Conservation (phyloP, 495 filamentous ascomycete genomes). For the Parathielavia hyrcaniae region DNA sequence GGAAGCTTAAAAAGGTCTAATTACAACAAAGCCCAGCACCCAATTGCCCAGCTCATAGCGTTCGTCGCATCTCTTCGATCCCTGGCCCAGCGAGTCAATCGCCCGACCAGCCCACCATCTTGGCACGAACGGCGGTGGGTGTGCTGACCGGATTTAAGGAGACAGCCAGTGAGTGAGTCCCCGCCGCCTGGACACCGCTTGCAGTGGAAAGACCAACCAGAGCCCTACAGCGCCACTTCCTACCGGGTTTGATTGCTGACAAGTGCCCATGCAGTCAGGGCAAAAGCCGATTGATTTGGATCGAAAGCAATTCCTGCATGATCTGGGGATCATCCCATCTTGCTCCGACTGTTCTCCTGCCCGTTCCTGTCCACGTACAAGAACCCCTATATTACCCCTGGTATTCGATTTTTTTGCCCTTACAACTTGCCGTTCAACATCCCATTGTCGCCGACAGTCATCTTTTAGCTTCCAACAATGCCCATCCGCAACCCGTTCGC, state of each 20-base stretch:
- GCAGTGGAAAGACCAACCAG: constrained; percentile 7
- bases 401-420: neutral
- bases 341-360: neutral
- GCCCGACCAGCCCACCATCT: neutral
- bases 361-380: neutral
- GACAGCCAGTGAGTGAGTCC: neutral
- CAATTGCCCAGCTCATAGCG: too few species aligned
- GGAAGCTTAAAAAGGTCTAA: too few species aligned
- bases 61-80: neutral
- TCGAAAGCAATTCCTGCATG: constrained; percentile 8
- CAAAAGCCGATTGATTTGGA: neutral
- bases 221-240: constrained; percentile 12
- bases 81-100: neutral
- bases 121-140: neutral
- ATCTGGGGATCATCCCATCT: constrained; percentile 4
- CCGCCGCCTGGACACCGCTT: neutral
- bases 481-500: constrained; percentile 72
- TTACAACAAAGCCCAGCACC: too few species aligned
- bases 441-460: neutral
- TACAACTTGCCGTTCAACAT: neutral
- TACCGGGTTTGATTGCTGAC: constrained; percentile 7
- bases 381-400: neutral
- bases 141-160: neutral
- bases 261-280: neutral
- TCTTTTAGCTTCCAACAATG: constrained; percentile 42